Conservation (phyloP, 148 eudicot genomes). For the Rheum nobile region DNA sequence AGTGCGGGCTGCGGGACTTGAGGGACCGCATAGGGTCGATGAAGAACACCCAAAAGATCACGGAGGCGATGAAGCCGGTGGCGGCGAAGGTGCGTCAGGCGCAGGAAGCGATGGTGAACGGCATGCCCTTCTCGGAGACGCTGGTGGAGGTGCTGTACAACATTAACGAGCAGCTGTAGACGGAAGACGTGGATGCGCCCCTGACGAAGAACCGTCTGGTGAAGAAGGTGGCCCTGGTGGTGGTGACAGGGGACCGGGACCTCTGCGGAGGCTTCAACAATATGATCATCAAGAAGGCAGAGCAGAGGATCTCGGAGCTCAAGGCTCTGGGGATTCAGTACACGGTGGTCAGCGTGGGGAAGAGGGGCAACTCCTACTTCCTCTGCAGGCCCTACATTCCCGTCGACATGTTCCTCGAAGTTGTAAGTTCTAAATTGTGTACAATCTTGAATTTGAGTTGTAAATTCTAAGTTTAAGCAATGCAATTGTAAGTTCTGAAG, state of each 20-base stretch:
- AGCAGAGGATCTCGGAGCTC: not conserved
- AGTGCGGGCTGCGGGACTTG: not conserved
- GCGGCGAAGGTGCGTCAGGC: too few relatives aligned
- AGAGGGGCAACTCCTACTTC: not conserved
- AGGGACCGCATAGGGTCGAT: constrained; percentile 1
- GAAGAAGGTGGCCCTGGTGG: not conserved
- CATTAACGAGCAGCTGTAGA: too few relatives aligned
- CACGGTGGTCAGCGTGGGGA: not conserved
- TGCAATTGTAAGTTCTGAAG: not conserved
- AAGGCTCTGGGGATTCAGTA: not conserved
- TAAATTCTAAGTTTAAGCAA: not conserved
- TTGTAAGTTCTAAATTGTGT: constrained; percentile 46
- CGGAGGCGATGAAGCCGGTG: too few relatives aligned
- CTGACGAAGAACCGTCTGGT: too few relatives aligned
- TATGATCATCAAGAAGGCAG: not conserved
- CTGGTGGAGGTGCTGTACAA: too few relatives aligned
- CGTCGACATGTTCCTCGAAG: constrained; percentile 25
- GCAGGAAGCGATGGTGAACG: too few relatives aligned
- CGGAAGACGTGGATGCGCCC: too few relatives aligned
- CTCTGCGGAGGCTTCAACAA: constrained; percentile 2
- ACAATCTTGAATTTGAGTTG: not conserved
- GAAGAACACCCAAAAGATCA: too few relatives aligned
- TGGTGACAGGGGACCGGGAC: not conserved
- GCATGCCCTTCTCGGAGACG: too few relatives aligned
- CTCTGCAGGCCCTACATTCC: not conserved